Evolutionary conservation across 108 stramenopile genomes (phyloP).

Genomic region (Cylindrotheca closterium): DNA sequence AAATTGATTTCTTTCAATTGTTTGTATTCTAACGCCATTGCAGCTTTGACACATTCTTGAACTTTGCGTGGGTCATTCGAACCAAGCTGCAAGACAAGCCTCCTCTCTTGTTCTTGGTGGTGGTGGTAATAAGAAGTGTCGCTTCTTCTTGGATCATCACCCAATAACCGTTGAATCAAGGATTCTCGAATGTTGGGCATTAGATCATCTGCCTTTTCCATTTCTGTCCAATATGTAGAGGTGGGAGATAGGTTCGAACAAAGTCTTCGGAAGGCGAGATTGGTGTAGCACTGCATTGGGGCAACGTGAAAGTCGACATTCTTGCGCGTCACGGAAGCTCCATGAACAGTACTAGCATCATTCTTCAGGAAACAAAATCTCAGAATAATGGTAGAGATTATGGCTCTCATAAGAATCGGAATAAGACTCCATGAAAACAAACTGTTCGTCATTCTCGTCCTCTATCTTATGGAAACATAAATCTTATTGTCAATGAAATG

Average conservation of each 20-base stretch:
- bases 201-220: constrained; percentile 57
- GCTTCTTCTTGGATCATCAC: neutral
- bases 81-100: constrained; percentile 48
- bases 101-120: constrained; percentile 20
- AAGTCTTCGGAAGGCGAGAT: constrained; percentile 28
- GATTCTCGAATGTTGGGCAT: constrained; percentile 9
- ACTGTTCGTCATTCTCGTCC: too few species aligned
- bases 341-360: too few species aligned
- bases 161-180: constrained; percentile 29
- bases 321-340: neutral
- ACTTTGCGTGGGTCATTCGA: constrained; percentile 30
- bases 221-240: constrained; percentile 50
- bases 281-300: constrained; percentile 58
- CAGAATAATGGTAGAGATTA: too few species aligned
- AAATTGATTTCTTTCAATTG: constrained; percentile 44
- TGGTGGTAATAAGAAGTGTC: too few species aligned
- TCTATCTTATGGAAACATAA: too few species aligned
- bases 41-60: constrained; percentile 21
- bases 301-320: constrained; percentile 39
- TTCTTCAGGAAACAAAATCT: too few species aligned
- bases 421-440: too few species aligned
- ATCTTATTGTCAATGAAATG: too few species aligned
- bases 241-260: constrained; percentile 33
- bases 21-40: constrained; percentile 11
- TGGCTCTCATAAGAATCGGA: too few species aligned